phyloP scores from a whole-genome alignment of 768 basidiomycete genomes.

The Trametes punicea region DNA sequence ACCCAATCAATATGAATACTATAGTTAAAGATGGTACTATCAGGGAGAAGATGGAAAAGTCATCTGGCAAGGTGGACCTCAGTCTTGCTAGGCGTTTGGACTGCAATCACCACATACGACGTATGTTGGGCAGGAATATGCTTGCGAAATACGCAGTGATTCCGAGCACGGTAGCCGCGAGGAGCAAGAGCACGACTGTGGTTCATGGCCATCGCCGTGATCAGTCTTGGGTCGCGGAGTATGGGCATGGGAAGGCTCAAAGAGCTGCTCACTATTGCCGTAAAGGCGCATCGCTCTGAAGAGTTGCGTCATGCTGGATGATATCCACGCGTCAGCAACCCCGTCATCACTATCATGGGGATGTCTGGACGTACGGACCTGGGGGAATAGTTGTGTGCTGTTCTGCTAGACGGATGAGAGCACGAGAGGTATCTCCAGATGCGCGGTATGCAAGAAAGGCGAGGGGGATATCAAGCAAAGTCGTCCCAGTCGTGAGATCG shows the following conservation, averaged over 20 bases:
- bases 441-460: neutral
- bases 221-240: neutral
- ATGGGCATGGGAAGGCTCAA: neutral
- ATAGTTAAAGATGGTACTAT: conserved; percentile 65
- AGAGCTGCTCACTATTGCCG: conserved; percentile 27
- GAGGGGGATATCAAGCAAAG: neutral
- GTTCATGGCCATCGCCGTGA: neutral
- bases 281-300: conserved; percentile 33
- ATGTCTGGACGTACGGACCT: neutral
- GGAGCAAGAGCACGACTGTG: conserved; percentile 36
- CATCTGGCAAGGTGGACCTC: conserved; percentile 39
- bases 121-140: conserved; percentile 61
- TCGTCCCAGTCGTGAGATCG: conserved; percentile 15
- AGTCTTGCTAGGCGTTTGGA: neutral
- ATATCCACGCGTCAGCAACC: neutral
- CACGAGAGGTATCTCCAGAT: conserved; percentile 1
- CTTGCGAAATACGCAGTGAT: conserved; percentile 63
- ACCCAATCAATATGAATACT: conserved; percentile 48
- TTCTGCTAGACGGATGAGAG: neutral
- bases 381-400: conserved; percentile 2
- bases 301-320: conserved; percentile 32
- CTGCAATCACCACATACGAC: conserved; percentile 42
- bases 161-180: conserved; percentile 58
- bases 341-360: neutral
- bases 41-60: conserved; percentile 69